Evolutionary conservation across 2,329 filamentous ascomycete genomes (phyloP).

Genomic region (Penicillium freii): DNA sequence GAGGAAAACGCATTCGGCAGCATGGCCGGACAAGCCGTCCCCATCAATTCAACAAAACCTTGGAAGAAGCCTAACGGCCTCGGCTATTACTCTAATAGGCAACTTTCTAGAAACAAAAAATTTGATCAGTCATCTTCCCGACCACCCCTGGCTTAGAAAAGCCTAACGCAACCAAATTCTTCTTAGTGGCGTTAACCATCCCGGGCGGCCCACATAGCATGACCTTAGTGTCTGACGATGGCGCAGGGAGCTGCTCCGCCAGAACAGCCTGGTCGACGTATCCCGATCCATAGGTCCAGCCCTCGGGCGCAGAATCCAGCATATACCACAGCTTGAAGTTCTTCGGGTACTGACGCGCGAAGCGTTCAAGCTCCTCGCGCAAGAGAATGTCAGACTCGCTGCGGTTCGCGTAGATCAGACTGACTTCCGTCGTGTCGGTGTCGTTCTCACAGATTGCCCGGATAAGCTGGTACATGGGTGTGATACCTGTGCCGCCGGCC

Average conservation of each 20-base stretch:
- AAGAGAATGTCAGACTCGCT: constrained; percentile 61
- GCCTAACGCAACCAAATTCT: constrained; percentile 49
- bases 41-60: not conserved
- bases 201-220: constrained; percentile 62
- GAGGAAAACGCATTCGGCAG: not conserved
- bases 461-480: constrained; percentile 62
- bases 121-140: constrained; percentile 54
- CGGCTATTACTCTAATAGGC: constrained; percentile 30
- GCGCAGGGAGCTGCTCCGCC: constrained; percentile 48
- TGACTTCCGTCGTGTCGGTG: constrained; percentile 57
- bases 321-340: constrained; percentile 59
- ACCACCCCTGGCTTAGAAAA: constrained; percentile 52
- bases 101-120: constrained; percentile 49
- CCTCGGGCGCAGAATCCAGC: constrained; percentile 48
- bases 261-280: constrained; percentile 55
- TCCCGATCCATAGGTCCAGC: constrained; percentile 52
- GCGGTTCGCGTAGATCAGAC: constrained; percentile 60
- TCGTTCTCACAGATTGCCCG: constrained; percentile 62
- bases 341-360: constrained; percentile 50
- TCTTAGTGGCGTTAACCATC: constrained; percentile 60
- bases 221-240: constrained; percentile 51
- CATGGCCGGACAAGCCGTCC: not conserved
- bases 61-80: not conserved
- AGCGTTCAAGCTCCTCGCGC: constrained; percentile 54
- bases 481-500: constrained; percentile 42